Evolutionary conservation across 768 basidiomycete genomes (phyloP).

Genomic region (Punctularia strigosozonata): DNA sequence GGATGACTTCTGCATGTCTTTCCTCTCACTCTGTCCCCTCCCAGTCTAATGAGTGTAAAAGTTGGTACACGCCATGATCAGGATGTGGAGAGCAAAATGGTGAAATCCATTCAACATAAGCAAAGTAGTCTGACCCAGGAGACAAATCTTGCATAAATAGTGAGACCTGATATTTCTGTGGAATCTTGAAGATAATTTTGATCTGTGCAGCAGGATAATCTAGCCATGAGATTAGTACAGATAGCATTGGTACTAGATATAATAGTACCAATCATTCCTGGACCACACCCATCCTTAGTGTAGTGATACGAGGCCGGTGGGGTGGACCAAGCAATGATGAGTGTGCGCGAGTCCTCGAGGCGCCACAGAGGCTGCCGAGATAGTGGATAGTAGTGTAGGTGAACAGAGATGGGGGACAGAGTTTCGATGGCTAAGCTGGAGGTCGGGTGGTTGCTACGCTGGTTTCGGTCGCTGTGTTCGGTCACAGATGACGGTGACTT

Average conservation of each 20-base stretch:
- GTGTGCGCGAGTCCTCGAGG: no score
- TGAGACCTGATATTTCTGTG: not conserved
- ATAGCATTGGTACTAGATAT: not conserved
- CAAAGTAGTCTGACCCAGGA: conserved; percentile 12
- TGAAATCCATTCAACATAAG: conserved; percentile 20
- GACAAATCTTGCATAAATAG: conserved; percentile 3
- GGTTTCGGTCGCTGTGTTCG: no score
- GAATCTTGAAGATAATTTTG: conserved; percentile 13
- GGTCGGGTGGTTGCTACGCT: no score
- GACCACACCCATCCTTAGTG: conserved; percentile 1
- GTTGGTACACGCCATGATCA: conserved; percentile 15
- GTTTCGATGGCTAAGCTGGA: no score
- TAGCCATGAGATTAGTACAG: conserved; percentile 4
- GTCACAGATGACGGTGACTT: no score
- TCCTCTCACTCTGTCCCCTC: conserved; percentile 2
- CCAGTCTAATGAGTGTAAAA: conserved; percentile 8
- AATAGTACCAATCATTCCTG: conserved; percentile 10
- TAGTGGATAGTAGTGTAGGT: no score
- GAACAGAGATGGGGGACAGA: no score
- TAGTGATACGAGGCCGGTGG: no score
- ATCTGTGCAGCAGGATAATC: conserved; percentile 16
- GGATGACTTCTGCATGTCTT: conserved; percentile 13
- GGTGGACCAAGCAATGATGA: no score
- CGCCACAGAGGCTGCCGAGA: no score
- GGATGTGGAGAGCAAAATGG: conserved; percentile 10